Percentiles rank a stretch among this genome's conserved stretches.
phyloP scores from a whole-genome alignment of 2,329 filamentous ascomycete species.

The Camptophora hylomeconis region DNA sequence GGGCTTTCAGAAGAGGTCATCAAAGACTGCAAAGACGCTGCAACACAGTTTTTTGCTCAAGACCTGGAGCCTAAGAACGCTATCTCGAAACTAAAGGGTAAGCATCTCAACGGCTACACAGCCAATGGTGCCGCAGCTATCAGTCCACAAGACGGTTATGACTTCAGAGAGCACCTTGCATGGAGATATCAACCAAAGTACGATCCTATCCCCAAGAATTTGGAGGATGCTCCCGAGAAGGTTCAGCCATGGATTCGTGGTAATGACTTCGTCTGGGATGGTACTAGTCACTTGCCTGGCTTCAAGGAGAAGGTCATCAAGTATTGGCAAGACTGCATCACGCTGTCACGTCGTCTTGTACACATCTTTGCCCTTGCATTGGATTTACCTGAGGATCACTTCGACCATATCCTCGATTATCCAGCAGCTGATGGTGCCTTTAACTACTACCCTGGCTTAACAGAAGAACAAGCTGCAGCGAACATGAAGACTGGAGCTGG shows the following conservation, averaged over 20 bases:
- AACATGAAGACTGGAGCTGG: slow-evolving; percentile 23
- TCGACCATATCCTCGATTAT: slow-evolving; percentile 40
- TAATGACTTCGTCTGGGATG: slow-evolving; percentile 42
- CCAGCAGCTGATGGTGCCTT: slow-evolving; percentile 35
- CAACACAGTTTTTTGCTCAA: slow-evolving; percentile 32
- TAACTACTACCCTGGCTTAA: slow-evolving; percentile 33
- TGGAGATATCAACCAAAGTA: slow-evolving; percentile 41
- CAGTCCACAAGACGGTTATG: too few relatives aligned
- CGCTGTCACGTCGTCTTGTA: slow-evolving; percentile 38
- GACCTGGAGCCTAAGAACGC: slow-evolving; percentile 34
- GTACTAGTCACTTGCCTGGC: slow-evolving; percentile 33
- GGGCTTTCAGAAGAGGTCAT: slow-evolving; percentile 27
- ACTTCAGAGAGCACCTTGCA: slow-evolving; percentile 39
- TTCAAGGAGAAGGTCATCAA: slow-evolving; percentile 35
- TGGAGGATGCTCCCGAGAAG: slow-evolving; percentile 31
- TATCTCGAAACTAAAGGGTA: slow-evolving; percentile 34
- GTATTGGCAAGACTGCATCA: slow-evolving; percentile 38
- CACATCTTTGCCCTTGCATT: slow-evolving; percentile 43
- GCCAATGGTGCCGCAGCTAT: too few relatives aligned
- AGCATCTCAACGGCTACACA: slow-evolving; percentile 19
- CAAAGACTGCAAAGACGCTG: slow-evolving; percentile 31
- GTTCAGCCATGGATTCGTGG: slow-evolving; percentile 30
- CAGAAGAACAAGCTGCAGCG: slow-evolving; percentile 18
- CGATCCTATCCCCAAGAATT: slow-evolving; percentile 33
- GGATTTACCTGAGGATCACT: slow-evolving; percentile 40